Conservation (phyloP, 352 stramenopile genomes). For the Globisporangium cystogenes region DNA sequence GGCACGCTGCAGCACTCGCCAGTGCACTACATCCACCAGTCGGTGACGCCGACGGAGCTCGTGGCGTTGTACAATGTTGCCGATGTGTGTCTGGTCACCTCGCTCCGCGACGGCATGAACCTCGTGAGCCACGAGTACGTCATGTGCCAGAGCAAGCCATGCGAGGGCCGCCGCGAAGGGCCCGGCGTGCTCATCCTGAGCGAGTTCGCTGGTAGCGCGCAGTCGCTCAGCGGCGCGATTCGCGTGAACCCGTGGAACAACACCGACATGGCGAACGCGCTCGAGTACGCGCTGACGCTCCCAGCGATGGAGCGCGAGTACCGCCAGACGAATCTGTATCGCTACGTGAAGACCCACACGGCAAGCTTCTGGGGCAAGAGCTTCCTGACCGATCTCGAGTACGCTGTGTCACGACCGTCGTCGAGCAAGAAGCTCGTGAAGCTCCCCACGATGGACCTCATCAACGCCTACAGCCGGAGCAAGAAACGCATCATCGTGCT, state of each 20-base stretch:
- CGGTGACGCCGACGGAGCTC: slow-evolving; percentile 68
- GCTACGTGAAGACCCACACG: slow-evolving; percentile 85
- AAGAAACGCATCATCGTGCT: slow-evolving; percentile 84
- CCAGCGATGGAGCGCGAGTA: slow-evolving; percentile 77
- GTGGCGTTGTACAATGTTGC: slow-evolving; percentile 87
- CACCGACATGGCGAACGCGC: slow-evolving; percentile 71
- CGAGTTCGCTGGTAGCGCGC: slow-evolving; percentile 86
- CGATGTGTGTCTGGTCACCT: slow-evolving; percentile 87
- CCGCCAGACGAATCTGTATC: slow-evolving; percentile 84
- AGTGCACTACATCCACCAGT: slow-evolving; percentile 89
- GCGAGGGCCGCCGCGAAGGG: slow-evolving; percentile 25
- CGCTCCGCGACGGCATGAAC: slow-evolving; percentile 88
- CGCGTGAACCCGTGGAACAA: slow-evolving; percentile 88
- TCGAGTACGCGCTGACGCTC: slow-evolving; percentile 83
- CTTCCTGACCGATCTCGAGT: slow-evolving; percentile 67
- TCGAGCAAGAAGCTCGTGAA: slow-evolving; percentile 42
- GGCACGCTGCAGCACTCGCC: slow-evolving; percentile 83
- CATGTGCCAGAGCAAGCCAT: slow-evolving; percentile 64
- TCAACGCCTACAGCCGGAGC: slow-evolving; percentile 50
- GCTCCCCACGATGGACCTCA: slow-evolving; percentile 52
- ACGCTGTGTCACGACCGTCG: slow-evolving; percentile 31
- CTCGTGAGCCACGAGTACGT: slow-evolving; percentile 88
- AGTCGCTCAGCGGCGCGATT: slow-evolving; percentile 84
- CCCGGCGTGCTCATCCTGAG: slow-evolving; percentile 84
- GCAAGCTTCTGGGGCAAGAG: slow-evolving; percentile 76